phyloP scores from a whole-genome alignment of 352 stramenopile genomes.

The Globisporangium polare region DNA sequence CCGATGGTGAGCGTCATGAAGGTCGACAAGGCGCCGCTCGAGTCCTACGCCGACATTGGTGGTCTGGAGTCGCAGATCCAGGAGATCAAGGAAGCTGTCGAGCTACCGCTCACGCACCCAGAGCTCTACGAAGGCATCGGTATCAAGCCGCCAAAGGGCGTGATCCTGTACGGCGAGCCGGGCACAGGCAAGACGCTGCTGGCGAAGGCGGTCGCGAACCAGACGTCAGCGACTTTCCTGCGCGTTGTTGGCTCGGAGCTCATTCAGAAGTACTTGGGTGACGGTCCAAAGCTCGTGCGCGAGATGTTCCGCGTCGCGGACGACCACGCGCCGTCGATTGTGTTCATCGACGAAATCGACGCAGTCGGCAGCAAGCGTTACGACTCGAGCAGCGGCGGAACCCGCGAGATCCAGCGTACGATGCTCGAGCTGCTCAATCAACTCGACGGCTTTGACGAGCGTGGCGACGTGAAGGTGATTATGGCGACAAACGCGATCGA shows the following conservation, averaged over 20 bases:
- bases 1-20: slow-evolving; percentile 99
- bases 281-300: slow-evolving; percentile 99
- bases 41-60: slow-evolving; percentile 99
- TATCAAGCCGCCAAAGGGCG: slow-evolving; percentile 98
- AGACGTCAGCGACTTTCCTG: slow-evolving; percentile 99
- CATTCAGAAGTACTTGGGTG: slow-evolving; percentile 99
- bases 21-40: slow-evolving; percentile 98
- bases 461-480: slow-evolving; percentile 99
- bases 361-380: slow-evolving; percentile 99
- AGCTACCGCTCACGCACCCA: slow-evolving; percentile 98
- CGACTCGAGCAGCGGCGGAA: slow-evolving; percentile 97
- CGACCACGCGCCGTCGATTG: slow-evolving; percentile 98
- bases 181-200: slow-evolving; percentile 99
- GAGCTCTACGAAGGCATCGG: slow-evolving; percentile 99
- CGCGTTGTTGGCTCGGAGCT: slow-evolving; percentile 98
- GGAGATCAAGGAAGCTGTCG: slow-evolving; percentile 94
- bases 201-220: slow-evolving; percentile 99
- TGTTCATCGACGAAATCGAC: slow-evolving; percentile 99
- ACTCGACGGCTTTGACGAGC: slow-evolving; percentile 99
- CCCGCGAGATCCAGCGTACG: slow-evolving; percentile 99
- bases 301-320: slow-evolving; percentile 99
- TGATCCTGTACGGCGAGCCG: slow-evolving; percentile 99
- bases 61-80: slow-evolving; percentile 98
- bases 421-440: slow-evolving; percentile 99
- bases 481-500: slow-evolving; percentile 99